Conservation (phyloP, 2,329 filamentous ascomycete species). For the Xylariaceae sp. region DNA sequence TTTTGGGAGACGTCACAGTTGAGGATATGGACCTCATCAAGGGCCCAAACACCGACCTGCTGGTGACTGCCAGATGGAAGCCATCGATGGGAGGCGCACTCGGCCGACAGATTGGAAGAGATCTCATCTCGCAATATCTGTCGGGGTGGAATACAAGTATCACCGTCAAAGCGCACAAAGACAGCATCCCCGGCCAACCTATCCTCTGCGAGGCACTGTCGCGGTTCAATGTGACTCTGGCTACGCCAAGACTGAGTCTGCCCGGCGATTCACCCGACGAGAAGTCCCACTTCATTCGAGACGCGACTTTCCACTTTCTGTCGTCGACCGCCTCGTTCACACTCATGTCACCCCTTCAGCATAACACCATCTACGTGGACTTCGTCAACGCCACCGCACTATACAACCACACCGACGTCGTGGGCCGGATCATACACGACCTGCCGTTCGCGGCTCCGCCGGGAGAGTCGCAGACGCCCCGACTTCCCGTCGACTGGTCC, state of each 20-base stretch:
- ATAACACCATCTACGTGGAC: constrained; percentile 69
- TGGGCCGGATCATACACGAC: constrained; percentile 71
- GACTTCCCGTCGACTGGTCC: constrained; percentile 75
- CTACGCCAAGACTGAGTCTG: constrained; percentile 58
- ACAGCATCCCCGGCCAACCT: constrained; percentile 67
- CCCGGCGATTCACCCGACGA: constrained; percentile 43
- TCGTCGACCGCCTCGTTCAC: constrained; percentile 82
- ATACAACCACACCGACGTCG: constrained; percentile 70
- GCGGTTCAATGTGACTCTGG: constrained; percentile 61
- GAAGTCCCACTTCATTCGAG: constrained; percentile 66
- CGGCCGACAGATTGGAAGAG: constrained; percentile 55
- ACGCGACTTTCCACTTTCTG: constrained; percentile 79
- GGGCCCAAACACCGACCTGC: constrained; percentile 65
- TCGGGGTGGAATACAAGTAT: constrained; percentile 82
- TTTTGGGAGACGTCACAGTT: constrained; percentile 68
- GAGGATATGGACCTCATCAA: constrained; percentile 54
- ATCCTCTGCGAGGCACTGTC: constrained; percentile 66
- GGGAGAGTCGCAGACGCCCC: constrained; percentile 63
- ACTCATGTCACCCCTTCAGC: constrained; percentile 67
- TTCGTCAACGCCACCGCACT: constrained; percentile 76
- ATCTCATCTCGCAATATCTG: constrained; percentile 76
- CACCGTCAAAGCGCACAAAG: constrained; percentile 61
- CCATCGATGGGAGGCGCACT: constrained; percentile 58
- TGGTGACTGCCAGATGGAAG: constrained; percentile 66
- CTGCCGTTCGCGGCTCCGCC: constrained; percentile 70